These are phyloP conservation scores for Opeltia flavorubescens DNA, from an alignment of 495 filamentous ascomycete genomes.

Conservation along the genomic window DNA sequence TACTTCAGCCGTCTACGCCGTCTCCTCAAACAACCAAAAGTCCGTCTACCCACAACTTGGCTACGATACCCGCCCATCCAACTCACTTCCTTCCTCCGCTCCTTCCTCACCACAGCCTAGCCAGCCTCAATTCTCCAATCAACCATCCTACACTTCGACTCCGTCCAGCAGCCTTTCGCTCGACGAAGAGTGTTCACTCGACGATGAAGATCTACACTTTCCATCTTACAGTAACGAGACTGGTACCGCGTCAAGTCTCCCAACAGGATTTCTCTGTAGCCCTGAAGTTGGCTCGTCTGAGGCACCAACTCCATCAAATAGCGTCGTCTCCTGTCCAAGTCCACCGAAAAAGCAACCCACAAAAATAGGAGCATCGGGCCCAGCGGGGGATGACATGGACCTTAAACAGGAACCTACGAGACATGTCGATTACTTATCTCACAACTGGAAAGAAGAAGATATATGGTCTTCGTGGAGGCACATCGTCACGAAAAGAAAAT, in stretches of 20 bases:
- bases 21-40: constrained; percentile 21
- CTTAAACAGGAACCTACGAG: constrained; percentile 65
- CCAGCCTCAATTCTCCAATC: constrained; percentile 18
- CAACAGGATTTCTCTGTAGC: too few relatives aligned
- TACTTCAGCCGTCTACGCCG: constrained; percentile 19
- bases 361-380: constrained; percentile 12
- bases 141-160: constrained; percentile 35
- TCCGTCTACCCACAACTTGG: constrained; percentile 19
- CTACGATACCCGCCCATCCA: constrained; percentile 24
- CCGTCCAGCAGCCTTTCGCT: constrained; percentile 52
- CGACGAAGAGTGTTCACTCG: constrained; percentile 35
- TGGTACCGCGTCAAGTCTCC: constrained; percentile 25
- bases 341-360: too few relatives aligned
- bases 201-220: constrained; percentile 40
- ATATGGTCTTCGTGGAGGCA: constrained; percentile 97
- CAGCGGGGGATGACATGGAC: constrained; percentile 70
- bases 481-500: constrained; percentile 60
- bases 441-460: constrained; percentile 93
- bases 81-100: constrained; percentile 24
- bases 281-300: constrained; percentile 14
- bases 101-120: constrained; percentile 24
- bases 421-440: constrained; percentile 93
- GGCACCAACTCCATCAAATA: constrained; percentile 15
- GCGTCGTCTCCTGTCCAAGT: constrained; percentile 21
- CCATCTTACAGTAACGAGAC: constrained; percentile 40